A percentile compares a stretch with the other conserved stretches of the same genome.
phyloP scores from a whole-genome alignment of 495 filamentous ascomycete species.

The Staphylotrichum longicolle region DNA sequence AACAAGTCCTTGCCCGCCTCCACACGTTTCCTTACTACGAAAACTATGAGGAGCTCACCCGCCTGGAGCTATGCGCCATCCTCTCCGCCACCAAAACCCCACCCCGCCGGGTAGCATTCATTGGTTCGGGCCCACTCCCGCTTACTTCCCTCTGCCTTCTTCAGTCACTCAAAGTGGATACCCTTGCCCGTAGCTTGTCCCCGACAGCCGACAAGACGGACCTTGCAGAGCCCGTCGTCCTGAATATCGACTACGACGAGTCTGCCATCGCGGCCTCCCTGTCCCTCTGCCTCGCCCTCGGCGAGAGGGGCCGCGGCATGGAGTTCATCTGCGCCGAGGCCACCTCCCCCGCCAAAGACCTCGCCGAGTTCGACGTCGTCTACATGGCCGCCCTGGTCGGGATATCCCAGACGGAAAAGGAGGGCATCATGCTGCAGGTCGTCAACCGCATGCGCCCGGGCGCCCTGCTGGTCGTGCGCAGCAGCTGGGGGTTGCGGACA shows the following conservation, averaged over 20 bases:
- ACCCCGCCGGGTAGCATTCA: conserved; percentile 30
- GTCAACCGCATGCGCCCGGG: conserved; percentile 26
- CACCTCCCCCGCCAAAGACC: conserved; percentile 10
- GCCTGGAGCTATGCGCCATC: conserved; percentile 33
- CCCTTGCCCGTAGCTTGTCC: background rate
- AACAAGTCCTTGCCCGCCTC: conserved; percentile 22
- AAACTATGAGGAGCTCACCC: conserved; percentile 34
- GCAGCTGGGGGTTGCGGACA: conserved; percentile 29
- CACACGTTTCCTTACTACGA: conserved; percentile 32
- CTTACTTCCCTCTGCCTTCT: conserved; percentile 35
- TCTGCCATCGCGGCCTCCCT: conserved; percentile 27
- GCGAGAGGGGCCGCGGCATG: conserved; percentile 27
- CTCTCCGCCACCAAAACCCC: conserved; percentile 20
- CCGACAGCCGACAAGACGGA: background rate
- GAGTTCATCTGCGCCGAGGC: conserved; percentile 32
- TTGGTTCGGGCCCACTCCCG: conserved; percentile 34
- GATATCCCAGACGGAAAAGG: conserved; percentile 29
- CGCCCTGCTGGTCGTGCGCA: conserved; percentile 30
- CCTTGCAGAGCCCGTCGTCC: conserved; percentile 7
- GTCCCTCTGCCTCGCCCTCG: conserved; percentile 19
- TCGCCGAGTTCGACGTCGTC: conserved; percentile 32
- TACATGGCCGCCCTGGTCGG: conserved; percentile 36
- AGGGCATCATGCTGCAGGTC: conserved; percentile 28
- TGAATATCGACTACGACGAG: conserved; percentile 29
- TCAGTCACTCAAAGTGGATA: conserved; percentile 17